Evolutionary conservation across 306 rosid genomes (phyloP).

Genomic region (Lablab purpureus): DNA sequence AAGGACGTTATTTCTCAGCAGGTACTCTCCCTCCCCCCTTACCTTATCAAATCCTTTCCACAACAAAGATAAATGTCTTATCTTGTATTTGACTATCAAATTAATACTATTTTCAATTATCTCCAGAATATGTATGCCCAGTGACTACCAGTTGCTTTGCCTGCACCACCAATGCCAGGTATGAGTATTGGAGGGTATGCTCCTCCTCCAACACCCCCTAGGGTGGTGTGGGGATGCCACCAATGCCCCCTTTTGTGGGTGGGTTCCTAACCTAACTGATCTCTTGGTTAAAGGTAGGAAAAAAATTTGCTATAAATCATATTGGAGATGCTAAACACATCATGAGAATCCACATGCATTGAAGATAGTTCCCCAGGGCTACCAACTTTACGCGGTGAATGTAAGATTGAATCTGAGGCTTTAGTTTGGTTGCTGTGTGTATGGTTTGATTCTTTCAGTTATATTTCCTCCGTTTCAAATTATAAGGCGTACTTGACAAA

Average conservation of each 20-base stretch:
- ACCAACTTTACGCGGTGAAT: background rate
- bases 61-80: background rate
- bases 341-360: constrained; percentile 17
- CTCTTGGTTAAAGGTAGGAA: background rate
- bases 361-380: background rate
- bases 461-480: no score
- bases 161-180: constrained; percentile 87
- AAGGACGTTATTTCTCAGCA: constrained; percentile 77
- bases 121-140: constrained; percentile 92
- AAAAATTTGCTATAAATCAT: constrained; percentile 14
- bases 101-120: constrained; percentile 19
- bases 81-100: background rate
- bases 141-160: constrained; percentile 82
- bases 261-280: constrained; percentile 55
- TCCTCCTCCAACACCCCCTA: constrained; percentile 49
- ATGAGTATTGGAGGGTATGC: constrained; percentile 67
- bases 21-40: constrained; percentile 50
- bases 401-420: constrained; percentile 13
- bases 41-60: background rate
- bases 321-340: constrained; percentile 26
- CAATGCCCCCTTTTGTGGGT: constrained; percentile 89
- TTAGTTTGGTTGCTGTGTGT: constrained; percentile 27
- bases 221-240: constrained; percentile 89
- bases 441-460: constrained; percentile 16
- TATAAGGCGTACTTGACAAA: no score